Base-by-base conservation (phyloP, 768 basidiomycete species). In the Phanerodontia chrysosporium region DNA sequence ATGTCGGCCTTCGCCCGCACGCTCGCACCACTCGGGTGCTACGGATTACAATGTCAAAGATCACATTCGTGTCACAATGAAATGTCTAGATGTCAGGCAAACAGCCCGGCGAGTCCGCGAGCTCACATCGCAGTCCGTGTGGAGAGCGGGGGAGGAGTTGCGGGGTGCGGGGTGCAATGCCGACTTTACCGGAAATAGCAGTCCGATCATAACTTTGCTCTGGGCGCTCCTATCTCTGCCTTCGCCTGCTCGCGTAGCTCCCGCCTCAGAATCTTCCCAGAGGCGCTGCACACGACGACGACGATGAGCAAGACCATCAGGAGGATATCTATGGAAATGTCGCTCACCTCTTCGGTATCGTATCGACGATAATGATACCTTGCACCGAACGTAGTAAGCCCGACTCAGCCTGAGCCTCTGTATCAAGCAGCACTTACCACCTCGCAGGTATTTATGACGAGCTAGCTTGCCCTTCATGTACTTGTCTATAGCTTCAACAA, bases 231-330 rank as follows among this genome's bases (percentile, higher is more conserved):
- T 14, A 55, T 60, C 57, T 91, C 89, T 46, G 75, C 71, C 67
- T 84, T 85, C 0, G 86, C 89, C 51, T 76, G 72, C 4, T 86
- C 89, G 13, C 90, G 80, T 42, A 95, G 75, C 63, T 92, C 83
- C 27, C 89, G 81, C 48, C 92, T 79, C 30, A 95, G 72, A 65
- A 96, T 96, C 74, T 96, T 95, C 2, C 94, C 94, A 57, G 91
- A 82, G 32, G 92, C 84, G 64, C 90, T 93, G 60, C 16, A 66
- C 60, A 49, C 56, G 35, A 32, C 12, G 32, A 6, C 13, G 45
- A 8, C 7, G 8, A 7, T n/a, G 21, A 48, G 21, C 18, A 22
- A 24, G 3, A 29, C 18, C 49, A 51, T 16, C n/a, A 16, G 12
- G 10, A 25, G 25, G 12, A 10, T 49, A 4, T 3, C 21, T 18